Evolutionary conservation across 2,329 filamentous ascomycete species (phyloP).

Genomic region (Beauveria australis): DNA sequence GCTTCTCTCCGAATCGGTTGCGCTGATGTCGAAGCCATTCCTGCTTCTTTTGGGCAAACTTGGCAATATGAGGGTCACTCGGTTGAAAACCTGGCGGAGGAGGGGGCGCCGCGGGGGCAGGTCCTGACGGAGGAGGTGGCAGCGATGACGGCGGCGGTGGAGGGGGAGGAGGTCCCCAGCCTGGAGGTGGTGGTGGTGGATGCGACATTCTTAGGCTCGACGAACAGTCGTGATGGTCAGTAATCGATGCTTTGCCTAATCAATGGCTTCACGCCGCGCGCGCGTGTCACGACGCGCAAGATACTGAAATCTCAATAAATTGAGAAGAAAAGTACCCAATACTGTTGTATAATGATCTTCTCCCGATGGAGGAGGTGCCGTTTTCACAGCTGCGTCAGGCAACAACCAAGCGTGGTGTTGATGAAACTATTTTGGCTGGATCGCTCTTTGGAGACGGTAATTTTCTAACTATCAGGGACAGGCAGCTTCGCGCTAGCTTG

Average conservation of each 20-base stretch:
- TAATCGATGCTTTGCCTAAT: constrained; percentile 14
- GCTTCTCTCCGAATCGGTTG: constrained; percentile 92
- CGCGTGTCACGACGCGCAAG: constrained; percentile 27
- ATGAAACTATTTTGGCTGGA: constrained; percentile 13
- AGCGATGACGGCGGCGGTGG: constrained; percentile 46
- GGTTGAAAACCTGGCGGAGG: constrained; percentile 79
- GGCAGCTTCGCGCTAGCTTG: constrained; percentile 7
- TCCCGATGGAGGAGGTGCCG: constrained; percentile 18
- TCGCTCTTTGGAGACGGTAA: constrained; percentile 18
- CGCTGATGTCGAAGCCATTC: constrained; percentile 92
- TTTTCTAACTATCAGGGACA: constrained; percentile 20
- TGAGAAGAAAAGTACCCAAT: constrained; percentile 9
- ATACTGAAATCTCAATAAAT: not conserved
- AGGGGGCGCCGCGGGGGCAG: constrained; percentile 62
- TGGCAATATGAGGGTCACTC: constrained; percentile 75
- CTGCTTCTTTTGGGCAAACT: constrained; percentile 98
- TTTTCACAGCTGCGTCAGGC: constrained; percentile 21
- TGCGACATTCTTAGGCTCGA: constrained; percentile 38
- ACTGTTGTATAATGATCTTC: constrained; percentile 8
- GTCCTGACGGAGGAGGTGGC: constrained; percentile 47
- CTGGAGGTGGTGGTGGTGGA: constrained; percentile 47
- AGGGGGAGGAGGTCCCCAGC: constrained; percentile 52
- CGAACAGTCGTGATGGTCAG: constrained; percentile 14
- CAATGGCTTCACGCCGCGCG: constrained; percentile 25
- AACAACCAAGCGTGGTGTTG: constrained; percentile 23